Base-by-base conservation (phyloP, 805 yeast species). In the Kazachstania martiniae region DNA sequence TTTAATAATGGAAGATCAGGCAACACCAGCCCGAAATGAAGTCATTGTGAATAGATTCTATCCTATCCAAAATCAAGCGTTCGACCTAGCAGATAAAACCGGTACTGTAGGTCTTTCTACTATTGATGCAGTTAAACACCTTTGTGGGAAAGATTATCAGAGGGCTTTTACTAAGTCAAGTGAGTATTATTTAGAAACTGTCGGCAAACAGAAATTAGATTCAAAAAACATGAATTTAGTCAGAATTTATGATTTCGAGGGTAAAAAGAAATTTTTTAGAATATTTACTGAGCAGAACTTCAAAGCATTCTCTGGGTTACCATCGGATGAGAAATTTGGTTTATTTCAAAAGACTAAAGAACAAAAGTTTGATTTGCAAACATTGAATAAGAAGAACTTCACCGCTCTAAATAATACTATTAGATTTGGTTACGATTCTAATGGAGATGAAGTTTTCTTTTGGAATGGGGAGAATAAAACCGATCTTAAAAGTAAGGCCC, bases 181-280 rank as follows among this genome's bases (percentile, higher is more conserved):
- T 26, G 85, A 74, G 25, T 52, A 58, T 18, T 60, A 70, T 29
- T 58, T 71, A 3, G 66, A 66, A 13, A 52, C 58, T 3, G 49
- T 60, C 2, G 64, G 57, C 4, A 59, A 57, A 28, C 49, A 58
- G 18, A 23, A 42, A 51, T 16, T 36, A 49, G 35, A 35, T 49
- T 34, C 37, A 49, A 28, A 59, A 50, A 34, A 58, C 49, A 37
- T 53, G 53, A 36, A 59, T 2, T 59, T 84, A 9, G 65, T 78
- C 0, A 65, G 80, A 39, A 75, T 77, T 12, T 72, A 73, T 37
- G 93, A 82, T 47, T 74, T 74, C 42, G 75, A 73, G 37, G 93
- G 94, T 0, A 74, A 85, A 41, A 64, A 68, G 36, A 79, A 82
- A 46, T 81, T 74, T 42, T 82, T 72, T 53, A 62, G 93, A 25